A percentile compares a stretch with the other conserved stretches of the same genome.
phyloP scores from a whole-genome alignment of 2,329 filamentous ascomycete genomes.

The Chaetothyriales sp. region DNA sequence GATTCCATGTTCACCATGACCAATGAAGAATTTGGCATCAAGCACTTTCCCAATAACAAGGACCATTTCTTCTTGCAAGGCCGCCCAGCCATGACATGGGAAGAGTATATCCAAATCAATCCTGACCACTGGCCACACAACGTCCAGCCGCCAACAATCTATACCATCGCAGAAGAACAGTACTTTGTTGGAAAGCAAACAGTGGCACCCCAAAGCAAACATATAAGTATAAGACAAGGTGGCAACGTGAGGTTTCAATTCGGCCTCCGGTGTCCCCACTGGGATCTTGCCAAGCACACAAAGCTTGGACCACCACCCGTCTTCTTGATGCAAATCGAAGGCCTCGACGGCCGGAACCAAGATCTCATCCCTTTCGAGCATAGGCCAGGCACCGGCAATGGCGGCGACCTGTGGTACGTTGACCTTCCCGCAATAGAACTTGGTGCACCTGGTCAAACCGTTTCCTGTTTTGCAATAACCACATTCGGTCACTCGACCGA shows the following conservation, averaged over 20 bases:
- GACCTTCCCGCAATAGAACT: slow-evolving; percentile 55
- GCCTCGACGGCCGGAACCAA: slow-evolving; percentile 51
- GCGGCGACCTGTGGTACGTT: slow-evolving; percentile 67
- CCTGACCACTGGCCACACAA: slow-evolving; percentile 30
- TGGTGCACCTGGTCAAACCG: slow-evolving; percentile 54
- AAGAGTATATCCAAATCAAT: slow-evolving; percentile 62
- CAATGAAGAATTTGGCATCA: slow-evolving; percentile 69
- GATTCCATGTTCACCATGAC: slow-evolving; percentile 46
- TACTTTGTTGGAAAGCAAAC: slow-evolving; percentile 42
- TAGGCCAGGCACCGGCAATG: slow-evolving; percentile 36
- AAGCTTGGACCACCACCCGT: slow-evolving; percentile 54
- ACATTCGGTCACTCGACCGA: slow-evolving; percentile 37
- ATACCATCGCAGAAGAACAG: slow-evolving; percentile 31
- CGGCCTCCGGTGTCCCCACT: slow-evolving; percentile 66
- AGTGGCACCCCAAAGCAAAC: slow-evolving; percentile 47
- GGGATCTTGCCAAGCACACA: slow-evolving; percentile 52
- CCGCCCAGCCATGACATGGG: slow-evolving; percentile 47
- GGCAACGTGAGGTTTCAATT: slow-evolving; percentile 64
- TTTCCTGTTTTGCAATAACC: slow-evolving; percentile 51
- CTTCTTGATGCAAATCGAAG: slow-evolving; percentile 55
- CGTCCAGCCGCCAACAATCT: slow-evolving; percentile 35
- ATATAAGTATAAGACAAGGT: slow-evolving; percentile 47
- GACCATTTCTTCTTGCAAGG: slow-evolving; percentile 62
- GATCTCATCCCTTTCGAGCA: slow-evolving; percentile 56
- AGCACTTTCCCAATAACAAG: slow-evolving; percentile 62